Evolutionary conservation across 345 rosid species (phyloP).

Genomic region (Eucalyptus victrix): DNA sequence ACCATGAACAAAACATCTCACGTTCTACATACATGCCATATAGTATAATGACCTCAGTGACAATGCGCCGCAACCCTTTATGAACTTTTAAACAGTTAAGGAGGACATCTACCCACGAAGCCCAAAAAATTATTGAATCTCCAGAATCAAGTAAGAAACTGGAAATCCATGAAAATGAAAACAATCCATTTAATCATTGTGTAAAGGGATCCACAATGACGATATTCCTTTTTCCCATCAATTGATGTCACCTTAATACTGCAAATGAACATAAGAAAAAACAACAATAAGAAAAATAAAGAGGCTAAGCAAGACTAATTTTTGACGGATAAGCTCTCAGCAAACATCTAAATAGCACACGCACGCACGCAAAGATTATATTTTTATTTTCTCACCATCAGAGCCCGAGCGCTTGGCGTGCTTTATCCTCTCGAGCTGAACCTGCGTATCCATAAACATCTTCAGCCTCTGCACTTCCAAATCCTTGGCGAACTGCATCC

Average conservation of each 20-base stretch:
- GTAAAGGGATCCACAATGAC: neutral
- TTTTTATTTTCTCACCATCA: constrained; percentile 21
- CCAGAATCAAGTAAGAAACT: neutral
- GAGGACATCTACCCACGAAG: neutral
- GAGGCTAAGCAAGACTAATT: neutral
- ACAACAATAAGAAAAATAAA: neutral
- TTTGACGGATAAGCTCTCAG: neutral
- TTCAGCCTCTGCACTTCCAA: constrained; percentile 95
- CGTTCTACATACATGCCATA: neutral
- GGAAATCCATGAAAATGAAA: neutral
- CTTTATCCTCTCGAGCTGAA: constrained; percentile 79
- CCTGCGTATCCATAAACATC: constrained; percentile 90
- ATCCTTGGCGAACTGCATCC: constrained; percentile 92
- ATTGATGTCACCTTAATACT: neutral
- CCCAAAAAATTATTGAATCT: neutral
- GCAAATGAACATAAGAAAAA: neutral
- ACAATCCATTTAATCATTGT: neutral
- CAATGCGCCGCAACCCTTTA: neutral
- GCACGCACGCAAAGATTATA: neutral
- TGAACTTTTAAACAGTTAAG: neutral
- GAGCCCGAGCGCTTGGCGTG: constrained; percentile 48
- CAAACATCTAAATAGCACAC: neutral
- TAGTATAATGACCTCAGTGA: neutral
- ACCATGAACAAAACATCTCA: neutral
- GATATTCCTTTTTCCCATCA: neutral